Conservation (phyloP, 306 rosid genomes). For the Prunus fruticosa region DNA sequence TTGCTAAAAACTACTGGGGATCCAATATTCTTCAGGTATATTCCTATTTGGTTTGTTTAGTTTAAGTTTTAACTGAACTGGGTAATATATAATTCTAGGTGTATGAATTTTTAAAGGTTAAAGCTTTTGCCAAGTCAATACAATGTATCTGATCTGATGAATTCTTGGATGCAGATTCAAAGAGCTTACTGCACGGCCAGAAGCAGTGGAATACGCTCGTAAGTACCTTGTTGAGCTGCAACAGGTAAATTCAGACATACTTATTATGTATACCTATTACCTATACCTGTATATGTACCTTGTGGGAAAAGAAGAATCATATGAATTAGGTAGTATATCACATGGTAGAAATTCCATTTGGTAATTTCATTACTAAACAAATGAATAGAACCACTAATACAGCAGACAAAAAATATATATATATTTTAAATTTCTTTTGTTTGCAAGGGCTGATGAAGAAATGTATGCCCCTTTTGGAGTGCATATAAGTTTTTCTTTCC, state of each 20-base stretch:
- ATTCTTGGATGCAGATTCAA: slow-evolving; percentile 59
- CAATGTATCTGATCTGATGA: slow-evolving; percentile 28
- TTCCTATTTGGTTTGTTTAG: slow-evolving; percentile 13
- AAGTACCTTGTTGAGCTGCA: slow-evolving; percentile 66
- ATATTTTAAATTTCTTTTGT: not conserved
- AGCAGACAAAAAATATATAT: too few species aligned
- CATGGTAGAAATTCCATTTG: not conserved
- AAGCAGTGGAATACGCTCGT: slow-evolving; percentile 57
- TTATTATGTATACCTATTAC: not conserved
- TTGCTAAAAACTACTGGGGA: slow-evolving; percentile 75
- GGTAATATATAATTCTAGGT: not conserved
- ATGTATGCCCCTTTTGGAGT: not conserved
- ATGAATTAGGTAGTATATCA: not conserved
- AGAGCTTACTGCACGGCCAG: slow-evolving; percentile 84
- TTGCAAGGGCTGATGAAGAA: not conserved
- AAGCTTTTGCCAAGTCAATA: not conserved
- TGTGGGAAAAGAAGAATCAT: not conserved
- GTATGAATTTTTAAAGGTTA: not conserved
- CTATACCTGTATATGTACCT: not conserved
- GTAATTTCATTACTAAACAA: not conserved
- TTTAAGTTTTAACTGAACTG: not conserved
- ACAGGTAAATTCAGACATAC: slow-evolving; percentile 48
- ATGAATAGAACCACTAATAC: not conserved
- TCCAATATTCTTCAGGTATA: slow-evolving; percentile 82
- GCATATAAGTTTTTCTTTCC: not conserved